Percentiles rank a stretch among this genome's conserved stretches.
These are phyloP conservation scores for Termitomyces sp. DNA, from an alignment of 768 basidiomycete species.

Conservation along the genomic window DNA sequence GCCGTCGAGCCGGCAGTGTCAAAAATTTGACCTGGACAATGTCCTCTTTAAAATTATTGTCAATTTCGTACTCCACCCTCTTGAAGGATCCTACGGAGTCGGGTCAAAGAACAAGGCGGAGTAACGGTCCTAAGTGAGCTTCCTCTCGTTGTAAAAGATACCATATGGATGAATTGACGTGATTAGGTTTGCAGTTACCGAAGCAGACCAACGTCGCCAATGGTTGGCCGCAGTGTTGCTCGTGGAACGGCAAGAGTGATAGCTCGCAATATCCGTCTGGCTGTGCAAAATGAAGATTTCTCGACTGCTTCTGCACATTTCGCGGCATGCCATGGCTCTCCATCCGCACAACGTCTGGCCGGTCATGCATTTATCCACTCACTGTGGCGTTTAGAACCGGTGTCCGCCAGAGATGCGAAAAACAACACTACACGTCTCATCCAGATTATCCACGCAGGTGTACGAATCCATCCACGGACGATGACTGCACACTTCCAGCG, in stretches of 20 bases:
- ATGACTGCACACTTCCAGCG: neutral
- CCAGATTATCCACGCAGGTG: neutral
- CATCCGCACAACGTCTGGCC: neutral
- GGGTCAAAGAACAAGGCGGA: no score
- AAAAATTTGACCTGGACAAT: no score
- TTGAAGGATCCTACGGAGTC: no score
- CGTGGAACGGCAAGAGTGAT: neutral
- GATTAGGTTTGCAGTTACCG: neutral
- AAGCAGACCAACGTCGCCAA: neutral
- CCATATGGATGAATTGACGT: neutral
- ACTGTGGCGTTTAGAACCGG: neutral
- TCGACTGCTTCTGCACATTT: neutral
- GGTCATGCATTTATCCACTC: neutral
- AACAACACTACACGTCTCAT: neutral
- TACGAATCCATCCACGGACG: neutral
- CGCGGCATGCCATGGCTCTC: neutral
- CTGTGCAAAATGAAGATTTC: neutral
- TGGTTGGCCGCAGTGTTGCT: no score
- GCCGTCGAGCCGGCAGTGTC: no score
- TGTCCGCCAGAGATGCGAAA: rapidly evolving
- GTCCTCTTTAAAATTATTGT: no score
- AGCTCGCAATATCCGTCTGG: neutral
- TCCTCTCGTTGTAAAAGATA: neutral
- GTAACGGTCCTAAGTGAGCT: neutral
- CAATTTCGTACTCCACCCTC: no score